Evolutionary conservation across 208 protist species (phyloP), one percentile per base, ranked within the genome.

Genomic region (Jaenimonas drosophilae): DNA sequence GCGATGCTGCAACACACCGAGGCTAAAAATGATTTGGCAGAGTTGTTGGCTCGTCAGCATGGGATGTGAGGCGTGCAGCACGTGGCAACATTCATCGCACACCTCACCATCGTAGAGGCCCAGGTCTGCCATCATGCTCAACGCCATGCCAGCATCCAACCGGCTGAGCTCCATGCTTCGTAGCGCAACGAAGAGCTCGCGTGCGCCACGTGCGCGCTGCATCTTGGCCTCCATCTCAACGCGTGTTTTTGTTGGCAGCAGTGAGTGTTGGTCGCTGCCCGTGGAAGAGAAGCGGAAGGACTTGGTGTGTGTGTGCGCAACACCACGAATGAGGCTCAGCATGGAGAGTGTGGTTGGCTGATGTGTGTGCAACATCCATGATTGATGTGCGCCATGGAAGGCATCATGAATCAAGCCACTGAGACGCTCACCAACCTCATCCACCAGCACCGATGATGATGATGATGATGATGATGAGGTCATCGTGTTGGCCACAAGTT

Each of bases 181-280:
- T 45, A 94, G 49, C 2, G 60, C 43, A 7, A 44, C 59, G 5
- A 94, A 43, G 3, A 94, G 66, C n/a, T 71, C 68, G 17, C 82
- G 68, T 6, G 82, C 69, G 19, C 75, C 70, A 0, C 38, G 4
- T 52, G 79, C 89, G 23, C 79, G 77, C 51, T 90, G 81, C 54
- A 94, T 49, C 51, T 91, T 91, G 1, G 86, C 78, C 54, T 91
- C 82, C 82, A 94, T 91, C 20, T 87, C 69, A 0, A 90, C 53
- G 36, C 85, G 80, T 17, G 66, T 72, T 40, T 91, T 91, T 12
- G 72, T 65, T 7, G 86, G 86, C 2, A 94, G 58, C 6, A 94
- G 59, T 6, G 70, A 62, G 21, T 50, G 47, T 34, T 81, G 74
- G 44, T 91, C 79, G 4, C 58, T 57, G 52, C 63, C 32, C 26